phyloP scores from a whole-genome alignment of 257 asterid species.

The Primulina huaijiensis region DNA sequence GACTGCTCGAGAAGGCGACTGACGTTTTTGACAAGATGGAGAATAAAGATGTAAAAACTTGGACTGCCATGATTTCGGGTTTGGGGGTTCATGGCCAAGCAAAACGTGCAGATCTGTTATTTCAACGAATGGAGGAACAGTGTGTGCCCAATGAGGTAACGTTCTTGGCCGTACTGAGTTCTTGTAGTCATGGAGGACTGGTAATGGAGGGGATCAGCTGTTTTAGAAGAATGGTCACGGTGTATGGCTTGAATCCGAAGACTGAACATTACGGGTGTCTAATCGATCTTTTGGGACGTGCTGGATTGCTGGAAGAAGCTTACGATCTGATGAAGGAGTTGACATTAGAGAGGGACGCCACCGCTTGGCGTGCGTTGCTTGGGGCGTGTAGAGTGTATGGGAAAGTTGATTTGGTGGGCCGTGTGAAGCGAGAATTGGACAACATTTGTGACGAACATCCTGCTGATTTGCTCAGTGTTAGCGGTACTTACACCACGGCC shows the following conservation, averaged over 20 bases:
- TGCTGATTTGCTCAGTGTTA: slow-evolving; percentile 40
- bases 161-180: slow-evolving; percentile 51
- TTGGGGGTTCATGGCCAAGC: slow-evolving; percentile 53
- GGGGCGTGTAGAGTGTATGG: slow-evolving; percentile 66
- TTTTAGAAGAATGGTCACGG: slow-evolving; percentile 50
- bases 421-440: slow-evolving; percentile 42
- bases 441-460: slow-evolving; percentile 40
- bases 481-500: slow-evolving; percentile 44
- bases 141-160: slow-evolving; percentile 63
- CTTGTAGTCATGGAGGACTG: slow-evolving; percentile 69
- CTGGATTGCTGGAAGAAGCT: slow-evolving; percentile 58
- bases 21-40: slow-evolving; percentile 37
- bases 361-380: slow-evolving; percentile 63
- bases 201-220: slow-evolving; percentile 44
- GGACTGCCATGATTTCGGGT: slow-evolving; percentile 64
- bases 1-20: slow-evolving; percentile 50
- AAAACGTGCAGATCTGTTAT: slow-evolving; percentile 36
- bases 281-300: slow-evolving; percentile 87
- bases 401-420: slow-evolving; percentile 44
- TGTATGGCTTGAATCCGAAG: slow-evolving; percentile 41
- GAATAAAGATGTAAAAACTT: slow-evolving; percentile 48
- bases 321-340: slow-evolving; percentile 41
- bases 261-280: slow-evolving; percentile 74
- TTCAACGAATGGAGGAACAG: slow-evolving; percentile 51
- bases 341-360: slow-evolving; percentile 46